These are phyloP conservation scores for Cairneyella variabilis DNA, from an alignment of 495 filamentous ascomycete species.

Conservation along the genomic window DNA sequence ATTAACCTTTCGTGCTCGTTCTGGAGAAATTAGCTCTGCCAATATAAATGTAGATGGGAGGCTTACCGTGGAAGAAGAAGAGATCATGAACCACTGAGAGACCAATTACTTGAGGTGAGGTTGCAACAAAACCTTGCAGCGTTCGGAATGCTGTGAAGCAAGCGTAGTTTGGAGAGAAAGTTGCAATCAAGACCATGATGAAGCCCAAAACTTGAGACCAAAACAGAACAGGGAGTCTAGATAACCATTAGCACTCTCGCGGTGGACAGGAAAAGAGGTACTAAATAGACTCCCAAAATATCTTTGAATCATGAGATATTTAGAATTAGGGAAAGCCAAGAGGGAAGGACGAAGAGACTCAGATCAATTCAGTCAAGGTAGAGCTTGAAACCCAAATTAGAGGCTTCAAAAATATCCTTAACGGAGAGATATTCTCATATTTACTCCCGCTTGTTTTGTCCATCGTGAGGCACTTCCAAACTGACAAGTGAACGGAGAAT, in stretches of 20 bases:
- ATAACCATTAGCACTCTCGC: not conserved
- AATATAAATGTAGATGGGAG: not conserved
- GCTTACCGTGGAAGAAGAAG: constrained; percentile 50
- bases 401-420: too few relatives aligned
- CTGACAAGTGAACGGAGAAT: too few relatives aligned
- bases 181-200: constrained; percentile 44
- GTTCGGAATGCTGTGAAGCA: constrained; percentile 44
- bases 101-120: constrained; percentile 35
- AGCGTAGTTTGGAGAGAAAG: constrained; percentile 39
- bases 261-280: too few relatives aligned
- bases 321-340: too few relatives aligned
- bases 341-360: too few relatives aligned
- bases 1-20: constrained; percentile 58
- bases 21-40: constrained; percentile 9
- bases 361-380: too few relatives aligned
- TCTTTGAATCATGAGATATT: too few relatives aligned
- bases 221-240: constrained; percentile 39
- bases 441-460: too few relatives aligned
- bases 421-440: too few relatives aligned
- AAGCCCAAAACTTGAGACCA: constrained; percentile 47
- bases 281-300: too few relatives aligned
- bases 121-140: constrained; percentile 42
- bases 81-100: constrained; percentile 55
- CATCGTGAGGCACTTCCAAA: too few relatives aligned
- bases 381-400: too few relatives aligned